These are phyloP conservation scores for Trichosporon asahii DNA, from an alignment of 1,284 basidiomycete species.

Conservation along the genomic window DNA sequence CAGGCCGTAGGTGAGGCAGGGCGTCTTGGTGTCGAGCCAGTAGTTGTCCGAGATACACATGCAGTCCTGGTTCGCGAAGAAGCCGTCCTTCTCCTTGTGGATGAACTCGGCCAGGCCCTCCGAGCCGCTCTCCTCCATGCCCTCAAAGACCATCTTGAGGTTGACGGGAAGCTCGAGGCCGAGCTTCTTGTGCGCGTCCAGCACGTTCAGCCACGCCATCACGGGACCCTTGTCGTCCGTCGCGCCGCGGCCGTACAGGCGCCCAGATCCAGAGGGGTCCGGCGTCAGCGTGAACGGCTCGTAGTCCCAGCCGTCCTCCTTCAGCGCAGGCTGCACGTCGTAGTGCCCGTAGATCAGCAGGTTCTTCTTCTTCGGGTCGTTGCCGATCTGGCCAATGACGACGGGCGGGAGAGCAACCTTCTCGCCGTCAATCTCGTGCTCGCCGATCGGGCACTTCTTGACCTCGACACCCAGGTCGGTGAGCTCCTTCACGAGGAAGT, in stretches of 20 bases:
- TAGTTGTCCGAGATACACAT: slow-evolving; percentile 74
- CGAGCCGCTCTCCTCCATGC: slow-evolving; percentile 96
- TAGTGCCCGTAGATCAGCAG: slow-evolving; percentile 89
- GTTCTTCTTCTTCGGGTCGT: slow-evolving; percentile 83
- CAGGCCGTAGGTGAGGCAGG: slow-evolving; percentile 55
- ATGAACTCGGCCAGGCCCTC: slow-evolving; percentile 92
- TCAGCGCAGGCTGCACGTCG: slow-evolving; percentile 55
- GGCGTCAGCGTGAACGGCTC: slow-evolving; percentile 81
- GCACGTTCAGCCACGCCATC: slow-evolving; percentile 90
- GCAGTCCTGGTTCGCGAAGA: slow-evolving; percentile 88
- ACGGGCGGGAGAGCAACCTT: slow-evolving; percentile 77
- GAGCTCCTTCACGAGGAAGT: slow-evolving; percentile 72
- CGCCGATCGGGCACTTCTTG: slow-evolving; percentile 70
- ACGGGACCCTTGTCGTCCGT: slow-evolving; percentile 92
- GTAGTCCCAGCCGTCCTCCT: slow-evolving; percentile 85
- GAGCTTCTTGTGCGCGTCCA: slow-evolving; percentile 77
- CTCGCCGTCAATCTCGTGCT: slow-evolving; percentile 72
- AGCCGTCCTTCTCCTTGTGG: slow-evolving; percentile 70
- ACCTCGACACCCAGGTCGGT: slow-evolving; percentile 71
- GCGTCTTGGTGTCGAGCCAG: slow-evolving; percentile 54
- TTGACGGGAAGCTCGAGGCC: slow-evolving; percentile 85
- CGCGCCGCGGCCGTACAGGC: slow-evolving; percentile 81
- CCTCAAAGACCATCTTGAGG: slow-evolving; percentile 90
- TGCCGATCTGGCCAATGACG: slow-evolving; percentile 78
- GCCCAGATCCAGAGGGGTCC: slow-evolving; percentile 54